Base-by-base conservation (phyloP, 768 basidiomycete genomes). In the Sarcodon sp. region DNA sequence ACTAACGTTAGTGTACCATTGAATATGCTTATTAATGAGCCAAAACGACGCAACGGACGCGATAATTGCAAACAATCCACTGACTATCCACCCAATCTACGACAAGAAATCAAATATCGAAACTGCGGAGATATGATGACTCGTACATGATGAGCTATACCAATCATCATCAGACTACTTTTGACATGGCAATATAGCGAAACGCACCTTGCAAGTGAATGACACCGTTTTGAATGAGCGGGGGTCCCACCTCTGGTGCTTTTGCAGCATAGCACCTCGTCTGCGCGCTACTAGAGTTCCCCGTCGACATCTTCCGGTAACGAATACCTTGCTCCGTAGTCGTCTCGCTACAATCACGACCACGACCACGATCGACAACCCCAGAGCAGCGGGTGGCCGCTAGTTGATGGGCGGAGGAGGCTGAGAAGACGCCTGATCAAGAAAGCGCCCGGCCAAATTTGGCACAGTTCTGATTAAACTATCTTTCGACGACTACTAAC, bases 11-110 rank as follows among this genome's bases (percentile, higher is more conserved):
- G 79, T 81, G 56, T 84, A 87, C 75, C 78, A 83, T 44, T 67
- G 66, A 10, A 87, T 65, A 60, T 88, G 85, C 59, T 80, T 80
- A 60, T 67, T 65, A 43, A 88, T 77, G n/a, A 87, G 69, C 84
- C 84, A 87, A 51, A 76, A 69, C 0, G 83, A 84, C n/a, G 68
- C 65, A 15, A 67, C 59, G 4, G 71, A 70, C 3, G 83, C 73
- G 32, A 80, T 54, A 8, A 77, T 35, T 1, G 80, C 71, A 59
- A 84, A 79, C 50, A 70, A 66, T 3, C 77, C 78, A 36, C 75
- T 68, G 32, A 83, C 59, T 37, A 85, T 71, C 83, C 83, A 86
- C 0, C 84, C 85, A 50, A 82, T 69, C 79, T 82, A 48, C 33
- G 9, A 36, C 44, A 8, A 45, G 9, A 50, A 12, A 15, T 18